Evolutionary conservation across 768 basidiomycete species (phyloP).

Genomic region (Melanogaster broomeanus): DNA sequence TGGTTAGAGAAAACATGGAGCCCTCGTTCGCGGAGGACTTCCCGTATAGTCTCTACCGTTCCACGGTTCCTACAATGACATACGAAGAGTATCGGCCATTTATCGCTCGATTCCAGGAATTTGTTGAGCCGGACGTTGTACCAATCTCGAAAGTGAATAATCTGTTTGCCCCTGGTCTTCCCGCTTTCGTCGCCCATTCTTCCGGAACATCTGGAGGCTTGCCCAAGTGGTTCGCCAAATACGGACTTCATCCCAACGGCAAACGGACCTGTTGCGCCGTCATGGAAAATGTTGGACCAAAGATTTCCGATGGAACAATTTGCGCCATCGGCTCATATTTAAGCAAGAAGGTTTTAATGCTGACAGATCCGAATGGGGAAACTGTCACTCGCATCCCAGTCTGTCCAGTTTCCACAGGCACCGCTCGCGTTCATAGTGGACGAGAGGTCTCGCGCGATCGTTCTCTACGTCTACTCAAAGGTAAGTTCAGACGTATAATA

Average conservation of each 20-base stretch:
- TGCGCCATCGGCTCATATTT: not conserved
- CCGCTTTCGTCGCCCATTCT: constrained; percentile 16
- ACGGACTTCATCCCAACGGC: not conserved
- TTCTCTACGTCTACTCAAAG: not conserved
- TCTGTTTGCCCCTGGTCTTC: constrained; percentile 18
- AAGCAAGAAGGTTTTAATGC: not conserved
- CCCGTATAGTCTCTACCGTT: constrained; percentile 7
- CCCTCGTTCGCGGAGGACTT: not conserved
- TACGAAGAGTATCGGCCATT: constrained; percentile 18
- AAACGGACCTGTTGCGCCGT: not conserved
- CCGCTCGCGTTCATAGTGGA: not conserved
- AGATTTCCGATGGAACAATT: not conserved
- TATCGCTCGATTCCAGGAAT: constrained; percentile 7
- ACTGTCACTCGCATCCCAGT: not conserved
- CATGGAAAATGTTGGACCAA: not conserved
- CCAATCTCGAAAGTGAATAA: not conserved
- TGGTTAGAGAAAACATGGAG: not conserved
- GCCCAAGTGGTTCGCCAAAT: constrained; percentile 10
- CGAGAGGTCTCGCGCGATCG: not conserved
- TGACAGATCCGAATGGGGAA: not conserved
- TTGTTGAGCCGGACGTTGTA: constrained; percentile 3
- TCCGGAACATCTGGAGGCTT: constrained; percentile 18
- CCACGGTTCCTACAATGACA: constrained; percentile 12
- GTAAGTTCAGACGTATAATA: not conserved
- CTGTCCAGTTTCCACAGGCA: not conserved